These are phyloP conservation scores for Debaryomyces prosopidis DNA, from an alignment of 805 yeast genomes.

Conservation along the genomic window DNA sequence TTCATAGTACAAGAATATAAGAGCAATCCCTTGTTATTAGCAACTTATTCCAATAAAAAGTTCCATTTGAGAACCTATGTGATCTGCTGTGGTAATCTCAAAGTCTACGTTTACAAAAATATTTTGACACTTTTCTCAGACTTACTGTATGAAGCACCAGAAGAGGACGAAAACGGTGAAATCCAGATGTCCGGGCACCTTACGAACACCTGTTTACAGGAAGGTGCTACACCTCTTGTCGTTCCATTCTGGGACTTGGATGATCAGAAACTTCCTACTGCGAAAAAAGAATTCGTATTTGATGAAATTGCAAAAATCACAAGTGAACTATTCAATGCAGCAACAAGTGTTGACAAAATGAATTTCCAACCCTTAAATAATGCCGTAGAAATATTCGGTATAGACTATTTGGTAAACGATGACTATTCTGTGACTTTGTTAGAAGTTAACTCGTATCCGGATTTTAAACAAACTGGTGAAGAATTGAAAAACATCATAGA, in stretches of 20 bases:
- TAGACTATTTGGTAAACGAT: constrained; percentile 77
- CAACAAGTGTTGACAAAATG: constrained; percentile 73
- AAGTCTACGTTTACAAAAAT: constrained; percentile 76
- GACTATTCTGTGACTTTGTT: constrained; percentile 57
- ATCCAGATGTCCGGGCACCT: constrained; percentile 71
- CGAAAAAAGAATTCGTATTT: constrained; percentile 43
- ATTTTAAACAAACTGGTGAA: constrained; percentile 92
- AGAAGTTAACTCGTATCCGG: constrained; percentile 94
- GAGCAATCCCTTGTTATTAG: constrained; percentile 63
- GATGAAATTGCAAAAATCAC: constrained; percentile 60
- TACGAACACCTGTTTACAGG: constrained; percentile 92
- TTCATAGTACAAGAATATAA: constrained; percentile 87
- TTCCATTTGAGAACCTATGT: constrained; percentile 90
- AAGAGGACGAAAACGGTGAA: constrained; percentile 16
- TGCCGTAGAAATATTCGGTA: constrained; percentile 85
- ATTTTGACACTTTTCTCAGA: constrained; percentile 84
- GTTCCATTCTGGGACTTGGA: constrained; percentile 60
- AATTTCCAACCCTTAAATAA: constrained; percentile 80
- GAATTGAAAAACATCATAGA: constrained; percentile 65
- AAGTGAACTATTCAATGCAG: constrained; percentile 77
- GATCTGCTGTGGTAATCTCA: constrained; percentile 68
- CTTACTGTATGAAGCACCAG: constrained; percentile 41
- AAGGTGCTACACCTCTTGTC: constrained; percentile 51
- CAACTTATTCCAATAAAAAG: constrained; percentile 63
- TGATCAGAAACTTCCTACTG: constrained; percentile 34